Evolutionary conservation across 495 filamentous ascomycete genomes (phyloP), one percentile per base, ranked within the genome.

Genomic region (Aspergillus diversus): DNA sequence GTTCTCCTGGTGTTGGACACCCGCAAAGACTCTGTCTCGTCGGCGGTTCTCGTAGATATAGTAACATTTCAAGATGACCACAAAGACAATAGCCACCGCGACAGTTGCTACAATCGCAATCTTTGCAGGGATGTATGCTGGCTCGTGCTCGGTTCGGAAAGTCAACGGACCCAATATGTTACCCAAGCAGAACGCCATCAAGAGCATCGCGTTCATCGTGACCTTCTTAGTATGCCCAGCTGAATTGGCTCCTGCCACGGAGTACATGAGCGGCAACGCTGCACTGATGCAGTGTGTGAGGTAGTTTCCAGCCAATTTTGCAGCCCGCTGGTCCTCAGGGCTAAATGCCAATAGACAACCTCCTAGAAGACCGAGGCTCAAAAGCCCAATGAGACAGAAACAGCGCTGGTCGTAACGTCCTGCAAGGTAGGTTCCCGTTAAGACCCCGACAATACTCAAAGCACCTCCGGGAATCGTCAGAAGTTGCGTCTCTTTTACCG

Each of bases 381-480:
- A 67, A 33, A 73, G 69, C 5, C 63, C 72, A 42, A 75, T 67
- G 21, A 83, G 63, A 67, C 77, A 82, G 16, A 79, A 71, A 75
- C 83, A 85, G 37, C 83, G 82, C 59, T 85, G 71, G n/a, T 77
- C 76, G 16, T 73, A 77, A 9, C 71, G 68, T 8, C 74, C 71
- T 12, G 81, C 71, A 7, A 73, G 62, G 47, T 74, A 72, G 0
- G 84, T 81, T 4, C 81, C 76, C 17, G 75, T 50, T 0, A 90
- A 59, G n/a, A 86, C 86, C 59, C 81, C 80, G 16, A 77, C 42
- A 47, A 86, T 83, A 59, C 81, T 83, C 48, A 90, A 75, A 3
- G 81, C 75, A 1, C 88, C 88, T 42, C 84, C 87, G 3, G 87
- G 86, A 59, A 86, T 86, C 57, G 87, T 89, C 12, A 90, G 80